Percentiles rank a stretch among this genome's conserved stretches.
These are phyloP conservation scores for Gossypium arboreum DNA, from an alignment of 345 rosid genomes.

Conservation along the genomic window DNA sequence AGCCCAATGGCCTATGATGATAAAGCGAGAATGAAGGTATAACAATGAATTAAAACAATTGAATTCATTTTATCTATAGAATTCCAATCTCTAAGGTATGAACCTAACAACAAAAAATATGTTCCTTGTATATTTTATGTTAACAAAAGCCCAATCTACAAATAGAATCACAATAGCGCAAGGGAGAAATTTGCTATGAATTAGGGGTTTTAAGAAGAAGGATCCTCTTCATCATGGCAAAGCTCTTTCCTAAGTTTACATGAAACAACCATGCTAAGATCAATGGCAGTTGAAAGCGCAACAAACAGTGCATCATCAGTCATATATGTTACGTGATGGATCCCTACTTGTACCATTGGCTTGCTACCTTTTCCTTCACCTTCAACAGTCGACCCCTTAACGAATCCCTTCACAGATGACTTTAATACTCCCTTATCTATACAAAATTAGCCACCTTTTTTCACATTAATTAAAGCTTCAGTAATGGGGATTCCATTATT, in stretches of 20 bases:
- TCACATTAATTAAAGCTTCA: constrained; percentile 61
- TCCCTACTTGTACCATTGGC: constrained; percentile 71
- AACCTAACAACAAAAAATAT: no score
- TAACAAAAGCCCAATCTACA: no score
- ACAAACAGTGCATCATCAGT: constrained; percentile 80
- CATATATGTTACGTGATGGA: constrained; percentile 77
- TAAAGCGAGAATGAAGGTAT: no score
- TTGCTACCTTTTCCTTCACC: constrained; percentile 84
- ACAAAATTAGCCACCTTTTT: constrained; percentile 65
- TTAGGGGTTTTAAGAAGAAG: no score
- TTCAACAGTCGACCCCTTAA: constrained; percentile 78
- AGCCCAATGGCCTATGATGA: no score
- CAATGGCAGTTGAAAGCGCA: constrained; percentile 87
- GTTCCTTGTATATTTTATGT: no score
- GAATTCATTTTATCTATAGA: no score
- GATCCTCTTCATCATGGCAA: constrained; percentile 59
- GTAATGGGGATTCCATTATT: constrained; percentile 61
- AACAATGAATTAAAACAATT: no score
- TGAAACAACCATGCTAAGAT: constrained; percentile 78
- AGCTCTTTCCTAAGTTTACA: constrained; percentile 76
- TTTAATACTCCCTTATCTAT: constrained; percentile 52
- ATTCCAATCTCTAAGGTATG: no score
- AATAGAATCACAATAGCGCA: no score
- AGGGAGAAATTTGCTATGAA: no score
- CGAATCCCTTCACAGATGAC: constrained; percentile 77